Conservation (phyloP, 176 grass and related monocot genomes). For the Pharus latifolius region DNA sequence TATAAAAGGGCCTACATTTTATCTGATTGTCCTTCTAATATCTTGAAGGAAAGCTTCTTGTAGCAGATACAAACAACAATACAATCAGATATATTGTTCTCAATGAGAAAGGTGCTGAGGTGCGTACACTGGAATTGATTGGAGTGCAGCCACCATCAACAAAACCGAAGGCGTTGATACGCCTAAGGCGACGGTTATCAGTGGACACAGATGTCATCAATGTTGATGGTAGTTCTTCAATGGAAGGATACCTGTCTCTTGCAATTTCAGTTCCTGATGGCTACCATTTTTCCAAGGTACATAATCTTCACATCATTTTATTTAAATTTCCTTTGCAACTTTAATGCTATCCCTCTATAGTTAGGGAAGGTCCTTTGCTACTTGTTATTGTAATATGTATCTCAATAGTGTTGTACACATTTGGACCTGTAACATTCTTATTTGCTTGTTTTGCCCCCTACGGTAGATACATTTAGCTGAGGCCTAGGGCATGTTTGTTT, state of each 20-base stretch:
- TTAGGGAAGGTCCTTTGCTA: not conserved
- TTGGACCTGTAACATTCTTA: not conserved
- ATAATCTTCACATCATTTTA: constrained; percentile 1
- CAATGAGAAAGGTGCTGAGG: constrained; percentile 52
- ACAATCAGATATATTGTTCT: constrained; percentile 71
- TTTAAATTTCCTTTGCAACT: constrained; percentile 1
- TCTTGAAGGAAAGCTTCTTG: constrained; percentile 72
- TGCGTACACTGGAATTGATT: constrained; percentile 69
- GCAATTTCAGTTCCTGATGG: constrained; percentile 78
- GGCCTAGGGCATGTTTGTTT: not conserved
- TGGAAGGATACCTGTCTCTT: constrained; percentile 69
- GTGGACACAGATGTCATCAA: constrained; percentile 71
- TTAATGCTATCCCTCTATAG: not conserved
- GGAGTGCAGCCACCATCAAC: constrained; percentile 53
- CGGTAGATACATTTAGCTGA: not conserved
- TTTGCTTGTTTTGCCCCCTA: not conserved
- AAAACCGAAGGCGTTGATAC: constrained; percentile 69
- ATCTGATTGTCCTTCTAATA: constrained; percentile 21
- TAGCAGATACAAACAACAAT: constrained; percentile 98
- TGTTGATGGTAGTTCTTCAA: constrained; percentile 69
- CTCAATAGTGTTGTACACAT: not conserved
- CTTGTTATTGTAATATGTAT: not conserved
- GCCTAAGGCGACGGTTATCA: constrained; percentile 63
- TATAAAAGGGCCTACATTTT: not conserved
- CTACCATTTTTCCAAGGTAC: constrained; percentile 97